Base-by-base conservation (phyloP, 495 filamentous ascomycete genomes). In the Amphirosellinia nigrospora region DNA sequence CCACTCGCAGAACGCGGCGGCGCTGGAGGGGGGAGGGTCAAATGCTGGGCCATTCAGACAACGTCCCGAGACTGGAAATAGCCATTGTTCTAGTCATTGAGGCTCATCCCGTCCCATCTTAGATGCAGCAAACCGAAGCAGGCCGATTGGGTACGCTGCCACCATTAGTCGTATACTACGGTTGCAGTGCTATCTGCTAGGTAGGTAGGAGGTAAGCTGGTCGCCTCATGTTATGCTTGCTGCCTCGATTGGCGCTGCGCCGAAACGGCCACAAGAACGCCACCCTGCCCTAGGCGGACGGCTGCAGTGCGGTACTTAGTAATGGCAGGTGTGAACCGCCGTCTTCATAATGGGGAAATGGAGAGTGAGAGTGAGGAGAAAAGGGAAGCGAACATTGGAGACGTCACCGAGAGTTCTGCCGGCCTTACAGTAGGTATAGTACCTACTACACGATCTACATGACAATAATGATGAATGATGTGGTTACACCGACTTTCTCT, bases 401-500 rank as follows among this genome's bases (percentile, higher is more conserved):
- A 62, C 55, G 45, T 52, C 66, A 59, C 56, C 56, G 34, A 46
- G 56, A 39, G 34, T 52, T 62, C 66, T 62, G 39, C 55, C 66
- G 56, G 55, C 56, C 55, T 32, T 61, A 39, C 26, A n/a, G n/a
- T n/a, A n/a, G n/a, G n/a, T n/a, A n/a, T n/a, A n/a, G n/a, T n/a
- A n/a, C n/a, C n/a, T n/a, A n/a, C n/a, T n/a, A n/a, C n/a, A n/a
- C n/a, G n/a, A n/a, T n/a, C n/a, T n/a, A n/a, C n/a, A n/a, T n/a
- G n/a, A n/a, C n/a, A n/a, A n/a, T n/a, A n/a, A 48, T 36, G 53
- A 46, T 38, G 41, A 21, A 43, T 62, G 66, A 62, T 52, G 46
- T 62, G 66, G 58, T 69, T 69, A 69, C 66, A 69, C 66, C 53
- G 56, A 62, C 56, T 62, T 69, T 53, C 48, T 62, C 62, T 53